Percentiles rank a stretch among this genome's conserved stretches.
phyloP scores from a whole-genome alignment of 2,329 filamentous ascomycete genomes.

The Diaporthe longicolla region DNA sequence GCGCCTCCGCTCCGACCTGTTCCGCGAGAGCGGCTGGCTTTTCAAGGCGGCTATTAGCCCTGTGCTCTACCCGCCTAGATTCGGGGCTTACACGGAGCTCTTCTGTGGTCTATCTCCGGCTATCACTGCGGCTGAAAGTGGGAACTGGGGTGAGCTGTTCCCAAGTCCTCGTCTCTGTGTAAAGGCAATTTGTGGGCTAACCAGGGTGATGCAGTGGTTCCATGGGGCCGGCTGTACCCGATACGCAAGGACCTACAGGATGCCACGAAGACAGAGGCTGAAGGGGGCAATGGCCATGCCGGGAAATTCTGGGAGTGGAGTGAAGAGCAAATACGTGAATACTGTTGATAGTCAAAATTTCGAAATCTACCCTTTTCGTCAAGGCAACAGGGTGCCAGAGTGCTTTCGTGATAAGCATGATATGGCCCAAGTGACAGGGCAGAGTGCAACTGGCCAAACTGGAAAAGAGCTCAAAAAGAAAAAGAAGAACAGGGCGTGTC shows the following conservation, averaged over 20 bases:
- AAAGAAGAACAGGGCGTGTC: too few relatives aligned
- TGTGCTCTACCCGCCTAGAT: slow-evolving; percentile 43
- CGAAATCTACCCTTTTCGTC: neutral
- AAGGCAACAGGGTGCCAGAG: neutral
- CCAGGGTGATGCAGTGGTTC: slow-evolving; percentile 48
- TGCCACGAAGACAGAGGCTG: slow-evolving; percentile 50
- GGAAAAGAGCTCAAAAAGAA: too few relatives aligned
- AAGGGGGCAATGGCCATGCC: slow-evolving; percentile 55
- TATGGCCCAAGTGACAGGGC: neutral
- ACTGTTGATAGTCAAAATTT: neutral
- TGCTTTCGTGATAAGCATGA: neutral
- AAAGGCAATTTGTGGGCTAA: neutral
- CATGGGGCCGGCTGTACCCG: slow-evolving; percentile 55
- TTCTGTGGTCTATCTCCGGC: slow-evolving; percentile 55
- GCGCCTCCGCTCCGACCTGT: slow-evolving; percentile 47
- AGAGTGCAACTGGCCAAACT: too few relatives aligned
- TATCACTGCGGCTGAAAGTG: slow-evolving; percentile 48
- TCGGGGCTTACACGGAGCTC: slow-evolving; percentile 57
- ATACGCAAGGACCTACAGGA: slow-evolving; percentile 50
- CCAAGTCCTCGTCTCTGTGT: neutral
- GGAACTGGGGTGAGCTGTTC: slow-evolving; percentile 44
- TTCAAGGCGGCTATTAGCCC: slow-evolving; percentile 4
- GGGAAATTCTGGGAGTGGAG: slow-evolving; percentile 59
- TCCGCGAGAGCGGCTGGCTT: slow-evolving; percentile 24
- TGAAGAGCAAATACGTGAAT: slow-evolving; percentile 53